Conservation (phyloP, 2,329 filamentous ascomycete genomes). For the Cadophora sp. region DNA sequence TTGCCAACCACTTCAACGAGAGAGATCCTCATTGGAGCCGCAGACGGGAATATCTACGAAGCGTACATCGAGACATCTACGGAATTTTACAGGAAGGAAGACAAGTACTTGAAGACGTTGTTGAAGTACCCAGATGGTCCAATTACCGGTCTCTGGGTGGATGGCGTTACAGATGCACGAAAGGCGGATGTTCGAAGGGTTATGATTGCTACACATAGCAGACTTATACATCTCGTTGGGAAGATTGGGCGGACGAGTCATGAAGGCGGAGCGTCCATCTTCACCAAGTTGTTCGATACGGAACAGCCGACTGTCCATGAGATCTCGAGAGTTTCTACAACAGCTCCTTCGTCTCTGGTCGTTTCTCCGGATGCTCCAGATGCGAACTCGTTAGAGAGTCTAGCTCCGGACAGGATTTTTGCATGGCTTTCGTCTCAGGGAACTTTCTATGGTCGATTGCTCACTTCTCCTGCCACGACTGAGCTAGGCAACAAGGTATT, state of each 20-base stretch:
- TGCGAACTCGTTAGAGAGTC: constrained; percentile 59
- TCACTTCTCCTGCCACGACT: constrained; percentile 63
- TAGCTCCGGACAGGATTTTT: constrained; percentile 73
- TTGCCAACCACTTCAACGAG: constrained; percentile 91
- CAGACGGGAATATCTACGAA: constrained; percentile 96
- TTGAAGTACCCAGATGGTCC: constrained; percentile 84
- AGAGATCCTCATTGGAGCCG: constrained; percentile 89
- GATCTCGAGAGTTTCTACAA: constrained; percentile 63
- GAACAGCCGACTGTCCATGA: constrained; percentile 83
- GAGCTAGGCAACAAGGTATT: constrained; percentile 79
- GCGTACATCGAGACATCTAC: constrained; percentile 92
- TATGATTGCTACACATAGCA: constrained; percentile 78
- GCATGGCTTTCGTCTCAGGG: constrained; percentile 92
- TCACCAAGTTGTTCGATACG: constrained; percentile 84
- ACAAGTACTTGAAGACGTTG: constrained; percentile 86
- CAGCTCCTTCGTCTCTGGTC: constrained; percentile 70
- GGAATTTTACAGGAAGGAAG: constrained; percentile 94
- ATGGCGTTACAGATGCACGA: constrained; percentile 64
- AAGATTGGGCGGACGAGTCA: constrained; percentile 74
- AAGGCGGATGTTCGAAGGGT: constrained; percentile 77
- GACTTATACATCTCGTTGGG: constrained; percentile 82
- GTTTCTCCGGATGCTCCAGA: constrained; percentile 78
- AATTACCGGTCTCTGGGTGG: constrained; percentile 85
- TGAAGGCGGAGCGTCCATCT: constrained; percentile 85
- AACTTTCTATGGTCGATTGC: constrained; percentile 83